Evolutionary conservation across 2,329 filamentous ascomycete species (phyloP).

Genomic region (Fusarium equiseti): DNA sequence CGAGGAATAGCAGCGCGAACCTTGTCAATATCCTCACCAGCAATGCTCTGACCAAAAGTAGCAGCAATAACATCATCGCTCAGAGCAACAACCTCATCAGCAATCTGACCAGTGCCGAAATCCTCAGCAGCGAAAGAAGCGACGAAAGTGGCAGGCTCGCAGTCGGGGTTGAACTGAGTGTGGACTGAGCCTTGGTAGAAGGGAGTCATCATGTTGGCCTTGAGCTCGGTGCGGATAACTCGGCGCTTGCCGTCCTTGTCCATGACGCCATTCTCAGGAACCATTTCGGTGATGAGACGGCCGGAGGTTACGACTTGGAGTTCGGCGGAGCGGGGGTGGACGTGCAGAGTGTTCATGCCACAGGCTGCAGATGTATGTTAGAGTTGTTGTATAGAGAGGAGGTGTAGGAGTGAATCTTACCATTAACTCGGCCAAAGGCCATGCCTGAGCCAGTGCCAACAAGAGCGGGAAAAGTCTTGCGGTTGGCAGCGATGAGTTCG

Average conservation of each 20-base stretch:
- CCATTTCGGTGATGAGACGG: conserved; percentile 63
- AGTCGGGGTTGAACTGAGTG: conserved; percentile 68
- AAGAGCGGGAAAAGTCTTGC: conserved; percentile 68
- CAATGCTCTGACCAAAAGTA: conserved; percentile 59
- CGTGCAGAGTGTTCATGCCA: conserved; percentile 69
- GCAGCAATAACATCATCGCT: conserved; percentile 60
- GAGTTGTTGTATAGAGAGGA: neutral
- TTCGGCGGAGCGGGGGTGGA: conserved; percentile 66
- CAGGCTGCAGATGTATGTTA: conserved; percentile 54
- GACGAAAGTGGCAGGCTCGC: conserved; percentile 62
- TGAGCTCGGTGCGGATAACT: conserved; percentile 58
- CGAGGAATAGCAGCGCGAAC: conserved; percentile 57
- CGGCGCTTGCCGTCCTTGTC: conserved; percentile 53
- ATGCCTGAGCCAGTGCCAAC: conserved; percentile 64
- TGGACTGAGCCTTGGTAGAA: conserved; percentile 68
- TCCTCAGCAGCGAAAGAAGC: conserved; percentile 64
- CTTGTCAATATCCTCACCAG: conserved; percentile 60
- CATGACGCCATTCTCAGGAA: conserved; percentile 64
- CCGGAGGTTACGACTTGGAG: conserved; percentile 65
- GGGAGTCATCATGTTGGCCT: conserved; percentile 62
- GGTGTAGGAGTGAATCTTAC: conserved; percentile 36
- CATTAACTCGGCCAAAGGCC: conserved; percentile 63
- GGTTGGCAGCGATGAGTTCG: conserved; percentile 64
- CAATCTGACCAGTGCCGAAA: conserved; percentile 63
- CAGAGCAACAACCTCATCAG: conserved; percentile 64